Evolutionary conservation across 1,284 basidiomycete genomes (phyloP), one percentile per base, ranked within the genome.

Genomic region (Puccinia triticina): DNA sequence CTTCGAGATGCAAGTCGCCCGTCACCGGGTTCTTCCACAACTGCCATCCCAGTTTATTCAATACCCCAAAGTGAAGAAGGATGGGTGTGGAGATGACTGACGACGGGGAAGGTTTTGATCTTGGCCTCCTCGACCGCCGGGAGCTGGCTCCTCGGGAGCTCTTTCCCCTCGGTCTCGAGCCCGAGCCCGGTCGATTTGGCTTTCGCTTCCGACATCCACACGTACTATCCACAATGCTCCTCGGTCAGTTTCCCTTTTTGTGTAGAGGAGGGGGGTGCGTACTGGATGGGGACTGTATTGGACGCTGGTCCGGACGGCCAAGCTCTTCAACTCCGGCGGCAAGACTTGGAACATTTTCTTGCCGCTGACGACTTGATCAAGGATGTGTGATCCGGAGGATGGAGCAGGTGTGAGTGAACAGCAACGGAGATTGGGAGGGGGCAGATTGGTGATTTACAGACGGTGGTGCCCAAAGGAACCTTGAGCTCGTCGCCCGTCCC

Each of bases 11-110:
- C 23, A 94, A 89, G 1, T 88, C 88, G 21, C 91, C 91, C 1
- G 93, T 94, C 1, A 91, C 90, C 0, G 93, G 92, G 87, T 94
- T 94, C 89, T 94, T 94, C 93, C 93, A 94, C 8, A 91, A 87
- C 92, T 92, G 81, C 21, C 43, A 12, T 18, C 16, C 50, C 48
- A 5, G 3, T 37, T n/a, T n/a, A 14, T 61, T 32, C 29, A 57
- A n/a, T 26, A n/a, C n/a, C 3, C 21, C 7, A 12, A n/a, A 5
- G 7, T 37, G 4, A 34, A 14, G 37, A 34, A n/a, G 40, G 67
- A 46, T n/a, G 46, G 43, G n/a, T 48, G 1, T 16, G 46, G 11
- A 26, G 11, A 21, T 21, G 34, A 87, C 91, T 84, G 84, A 92
- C 91, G 85, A 93, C 88, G 23, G 93, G 93, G 71, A 92, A 89